These are phyloP conservation scores for Beta vulgaris DNA, from an alignment of 148 eudicot species.

Conservation along the genomic window DNA sequence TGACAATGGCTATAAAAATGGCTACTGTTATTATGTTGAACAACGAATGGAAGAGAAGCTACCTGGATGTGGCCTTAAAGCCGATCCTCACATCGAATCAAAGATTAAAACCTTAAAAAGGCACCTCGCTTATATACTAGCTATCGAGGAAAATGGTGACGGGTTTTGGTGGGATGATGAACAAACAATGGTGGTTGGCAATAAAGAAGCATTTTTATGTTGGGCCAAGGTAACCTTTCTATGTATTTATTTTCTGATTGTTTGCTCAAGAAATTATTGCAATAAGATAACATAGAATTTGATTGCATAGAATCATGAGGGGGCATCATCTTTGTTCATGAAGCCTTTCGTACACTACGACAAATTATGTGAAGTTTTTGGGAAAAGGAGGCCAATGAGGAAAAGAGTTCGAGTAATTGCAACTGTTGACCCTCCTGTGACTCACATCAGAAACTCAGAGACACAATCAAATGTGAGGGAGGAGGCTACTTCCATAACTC, in stretches of 20 bases:
- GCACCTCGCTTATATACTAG: slow-evolving; percentile 12
- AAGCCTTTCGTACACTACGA: slow-evolving; percentile 24
- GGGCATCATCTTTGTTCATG: slow-evolving; percentile 23
- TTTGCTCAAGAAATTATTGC: not conserved
- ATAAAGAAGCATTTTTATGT: slow-evolving; percentile 21
- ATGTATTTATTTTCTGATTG: not conserved
- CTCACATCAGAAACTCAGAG: slow-evolving; percentile 2
- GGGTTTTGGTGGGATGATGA: slow-evolving; percentile 27
- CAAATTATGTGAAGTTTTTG: slow-evolving; percentile 18
- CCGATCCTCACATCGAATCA: slow-evolving; percentile 21
- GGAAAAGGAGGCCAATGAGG: too few relatives aligned
- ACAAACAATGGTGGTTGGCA: slow-evolving; percentile 21
- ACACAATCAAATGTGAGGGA: slow-evolving; percentile 22
- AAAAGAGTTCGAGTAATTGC: not conserved
- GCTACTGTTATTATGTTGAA: slow-evolving; percentile 21
- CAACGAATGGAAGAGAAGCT: slow-evolving; percentile 20
- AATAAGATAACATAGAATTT: not conserved
- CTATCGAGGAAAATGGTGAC: slow-evolving; percentile 17
- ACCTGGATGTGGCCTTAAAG: slow-evolving; percentile 27
- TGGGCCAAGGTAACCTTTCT: slow-evolving; percentile 22
- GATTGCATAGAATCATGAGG: slow-evolving; percentile 24
- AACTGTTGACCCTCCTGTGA: not conserved
- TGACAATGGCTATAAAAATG: slow-evolving; percentile 19
- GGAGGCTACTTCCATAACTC: slow-evolving; percentile 19
- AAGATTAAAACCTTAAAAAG: slow-evolving; percentile 22